Evolutionary conservation across 257 asterid species (phyloP).

Genomic region (Knoxia roxburghii): DNA sequence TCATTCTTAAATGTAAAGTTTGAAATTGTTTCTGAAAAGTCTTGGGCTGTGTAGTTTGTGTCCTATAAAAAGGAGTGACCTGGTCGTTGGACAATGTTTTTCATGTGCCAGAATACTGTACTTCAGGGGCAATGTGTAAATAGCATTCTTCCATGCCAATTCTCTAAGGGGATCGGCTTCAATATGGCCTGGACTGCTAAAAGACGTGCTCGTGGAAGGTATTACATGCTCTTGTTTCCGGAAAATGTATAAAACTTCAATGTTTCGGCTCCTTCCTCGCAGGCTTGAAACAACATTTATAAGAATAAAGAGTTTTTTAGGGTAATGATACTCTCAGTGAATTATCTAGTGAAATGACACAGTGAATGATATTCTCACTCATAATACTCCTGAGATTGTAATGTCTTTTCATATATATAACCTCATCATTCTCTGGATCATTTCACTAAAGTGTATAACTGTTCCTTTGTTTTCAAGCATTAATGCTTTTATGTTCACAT

Average conservation of each 20-base stretch:
- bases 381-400: too few species aligned
- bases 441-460: too few species aligned
- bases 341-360: too few species aligned
- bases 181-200: conserved; percentile 12
- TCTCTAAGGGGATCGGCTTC: conserved; percentile 18
- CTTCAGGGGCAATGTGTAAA: conserved; percentile 22
- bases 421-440: too few species aligned
- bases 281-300: neutral
- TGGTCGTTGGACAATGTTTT: too few species aligned
- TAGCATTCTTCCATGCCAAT: conserved; percentile 13
- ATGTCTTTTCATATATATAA: too few species aligned
- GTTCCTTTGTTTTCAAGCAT: neutral
- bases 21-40: neutral
- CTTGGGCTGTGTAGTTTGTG: too few species aligned
- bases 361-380: too few species aligned
- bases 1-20: neutral
- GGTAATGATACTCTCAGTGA: too few species aligned
- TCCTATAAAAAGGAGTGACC: too few species aligned
- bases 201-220: conserved; percentile 10
- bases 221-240: neutral
- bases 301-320: neutral
- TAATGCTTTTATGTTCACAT: neutral
- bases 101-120: conserved; percentile 23
- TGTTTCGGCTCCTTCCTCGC: neutral
- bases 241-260: neutral